Percentiles rank a stretch among this genome's conserved stretches.
phyloP scores from a whole-genome alignment of 306 rosid genomes.

The Trifolium pratense region DNA sequence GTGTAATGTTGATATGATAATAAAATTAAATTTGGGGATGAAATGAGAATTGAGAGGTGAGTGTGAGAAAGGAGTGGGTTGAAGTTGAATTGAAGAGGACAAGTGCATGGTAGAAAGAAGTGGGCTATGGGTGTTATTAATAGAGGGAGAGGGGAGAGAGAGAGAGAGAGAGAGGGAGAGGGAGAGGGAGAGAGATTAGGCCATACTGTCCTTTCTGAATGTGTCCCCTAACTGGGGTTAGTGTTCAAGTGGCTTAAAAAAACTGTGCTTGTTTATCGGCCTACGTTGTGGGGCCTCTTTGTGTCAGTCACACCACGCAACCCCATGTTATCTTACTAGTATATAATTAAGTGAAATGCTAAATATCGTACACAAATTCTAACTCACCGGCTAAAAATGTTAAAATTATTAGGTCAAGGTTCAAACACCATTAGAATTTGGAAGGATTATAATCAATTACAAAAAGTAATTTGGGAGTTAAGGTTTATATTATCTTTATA shows the following conservation, averaged over 20 bases:
- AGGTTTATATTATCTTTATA: no score
- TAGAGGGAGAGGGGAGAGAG: slow-evolving; percentile 40
- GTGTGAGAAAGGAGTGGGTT: slow-evolving; percentile 26
- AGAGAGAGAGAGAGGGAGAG: slow-evolving; percentile 24
- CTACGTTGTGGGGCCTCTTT: slow-evolving; percentile 70
- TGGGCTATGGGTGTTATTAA: slow-evolving; percentile 65
- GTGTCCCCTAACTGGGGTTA: slow-evolving; percentile 68
- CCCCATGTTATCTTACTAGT: slow-evolving; percentile 59
- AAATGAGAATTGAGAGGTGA: neutral
- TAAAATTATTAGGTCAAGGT: no score
- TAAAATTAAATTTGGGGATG: neutral
- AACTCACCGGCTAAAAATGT: no score
- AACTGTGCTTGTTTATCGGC: slow-evolving; percentile 58
- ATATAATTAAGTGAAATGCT: no score
- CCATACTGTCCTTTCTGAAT: slow-evolving; percentile 59
- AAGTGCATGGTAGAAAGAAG: slow-evolving; percentile 75
- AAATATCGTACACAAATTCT: no score
- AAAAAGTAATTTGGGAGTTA: no score
- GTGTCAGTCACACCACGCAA: slow-evolving; percentile 75
- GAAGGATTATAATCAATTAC: no score
- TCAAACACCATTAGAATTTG: no score
- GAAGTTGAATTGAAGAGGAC: slow-evolving; percentile 50
- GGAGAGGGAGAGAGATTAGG: slow-evolving; percentile 48
- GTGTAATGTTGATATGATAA: neutral
- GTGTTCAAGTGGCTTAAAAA: slow-evolving; percentile 60